Evolutionary conservation across 306 rosid species (phyloP), one percentile per base, ranked within the genome.

Genomic region (Fragaria vesca): DNA sequence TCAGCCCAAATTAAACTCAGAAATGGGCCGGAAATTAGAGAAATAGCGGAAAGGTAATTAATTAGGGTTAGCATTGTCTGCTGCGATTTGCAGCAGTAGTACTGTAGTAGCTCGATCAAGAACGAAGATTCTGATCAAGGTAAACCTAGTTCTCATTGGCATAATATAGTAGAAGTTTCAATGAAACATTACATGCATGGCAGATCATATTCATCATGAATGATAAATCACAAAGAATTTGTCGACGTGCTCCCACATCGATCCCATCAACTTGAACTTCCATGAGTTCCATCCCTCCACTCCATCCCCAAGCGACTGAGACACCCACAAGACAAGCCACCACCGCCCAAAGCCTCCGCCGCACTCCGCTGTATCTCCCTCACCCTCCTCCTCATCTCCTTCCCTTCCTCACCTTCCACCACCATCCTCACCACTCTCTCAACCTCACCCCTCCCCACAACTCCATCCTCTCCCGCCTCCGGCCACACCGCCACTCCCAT

Each of bases 391-490:
- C 65, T 58, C 36, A 21, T 58, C 16, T 24, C 34, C 65, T 58
- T 12, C 15, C 65, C 80, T 24, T 77, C 61, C 4, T 77, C 36
- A 6, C 34, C 57, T 7, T 32, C 75, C 54, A 68, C 12, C 4
- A 72, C 47, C 61, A 21, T 66, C 58, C 72, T 79, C 69, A 79
- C 78, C 72, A 21, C 52, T n/a, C 18, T 42, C 73, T 50, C 73
- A 69, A n/a, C 55, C 34, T 26, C 58, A 20, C 18, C 17, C 58
- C 47, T 50, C 74, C 58, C 42, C 71, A 3, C 45, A 2, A 24
- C 26, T 43, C 45, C 4, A 4, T 61, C 54, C 36, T 4, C 20
- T 5, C 11, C 79, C 32, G 18, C 5, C 48, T 50, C 30, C 16
- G 73, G 21, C 63, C 73, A 6, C 40, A 66, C 38, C 4, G 69